Conservation (phyloP, 2,329 filamentous ascomycete genomes). For the Hymenoscyphus scutula region DNA sequence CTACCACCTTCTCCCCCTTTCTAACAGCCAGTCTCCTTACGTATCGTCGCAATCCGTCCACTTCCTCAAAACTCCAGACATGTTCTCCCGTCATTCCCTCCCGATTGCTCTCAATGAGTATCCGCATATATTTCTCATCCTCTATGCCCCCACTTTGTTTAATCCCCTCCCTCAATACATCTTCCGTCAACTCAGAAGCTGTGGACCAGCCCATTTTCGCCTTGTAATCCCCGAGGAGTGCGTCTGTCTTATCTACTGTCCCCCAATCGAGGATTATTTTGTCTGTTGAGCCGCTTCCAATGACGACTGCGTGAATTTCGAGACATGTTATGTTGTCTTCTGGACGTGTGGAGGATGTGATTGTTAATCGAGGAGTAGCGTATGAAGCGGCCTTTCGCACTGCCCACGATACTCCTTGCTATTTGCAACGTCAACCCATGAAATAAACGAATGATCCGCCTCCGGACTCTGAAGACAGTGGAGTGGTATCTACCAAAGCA, state of each 20-base stretch:
- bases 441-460: too few relatives aligned
- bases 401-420: background rate
- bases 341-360: background rate
- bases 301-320: background rate
- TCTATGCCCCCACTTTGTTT: background rate
- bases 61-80: background rate
- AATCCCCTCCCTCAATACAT: background rate
- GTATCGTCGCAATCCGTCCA: background rate
- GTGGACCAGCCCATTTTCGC: background rate
- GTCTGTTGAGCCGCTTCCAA: background rate
- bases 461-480: too few relatives aligned
- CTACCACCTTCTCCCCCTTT: background rate
- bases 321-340: background rate
- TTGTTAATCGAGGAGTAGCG: background rate
- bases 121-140: background rate
- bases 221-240: background rate
- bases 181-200: background rate
- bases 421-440: background rate
- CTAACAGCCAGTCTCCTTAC: background rate
- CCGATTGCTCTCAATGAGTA: background rate
- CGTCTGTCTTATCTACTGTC: background rate
- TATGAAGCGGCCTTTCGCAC: background rate
- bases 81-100: background rate
- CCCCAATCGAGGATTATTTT: background rate
- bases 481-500: background rate